Conservation (phyloP, 2,329 filamentous ascomycete species). For the Magnaporthiopsis rhizophila region DNA sequence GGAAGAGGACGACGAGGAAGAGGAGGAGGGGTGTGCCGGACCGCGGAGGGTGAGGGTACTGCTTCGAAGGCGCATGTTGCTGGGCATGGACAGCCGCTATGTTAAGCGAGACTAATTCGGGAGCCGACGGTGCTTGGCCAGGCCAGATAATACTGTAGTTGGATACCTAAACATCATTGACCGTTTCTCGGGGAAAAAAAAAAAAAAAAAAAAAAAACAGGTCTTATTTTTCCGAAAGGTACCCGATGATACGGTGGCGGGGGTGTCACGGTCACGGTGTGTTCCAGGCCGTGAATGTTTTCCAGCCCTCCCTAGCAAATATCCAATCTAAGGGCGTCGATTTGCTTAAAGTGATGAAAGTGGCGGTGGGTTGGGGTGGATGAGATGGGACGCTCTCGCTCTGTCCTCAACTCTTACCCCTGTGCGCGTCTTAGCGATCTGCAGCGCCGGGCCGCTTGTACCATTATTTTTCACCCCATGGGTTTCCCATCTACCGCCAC, state of each 20-base stretch:
- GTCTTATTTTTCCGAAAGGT: neutral
- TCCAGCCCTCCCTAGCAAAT: neutral
- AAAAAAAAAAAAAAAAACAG: neutral
- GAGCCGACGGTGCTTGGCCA: neutral
- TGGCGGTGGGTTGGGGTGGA: neutral
- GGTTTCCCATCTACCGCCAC: neutral
- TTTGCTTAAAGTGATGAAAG: too few species aligned
- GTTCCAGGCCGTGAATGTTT: neutral
- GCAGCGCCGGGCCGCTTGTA: neutral
- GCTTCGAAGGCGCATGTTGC: constrained; percentile 30
- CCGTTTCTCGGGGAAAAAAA: too few species aligned
- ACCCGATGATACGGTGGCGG: neutral
- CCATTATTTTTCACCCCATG: neutral
- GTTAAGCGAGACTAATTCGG: constrained; percentile 17
- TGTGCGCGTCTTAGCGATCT: neutral
- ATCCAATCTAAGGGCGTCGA: neutral
- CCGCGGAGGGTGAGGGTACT: constrained; percentile 26
- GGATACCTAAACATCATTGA: neutral
- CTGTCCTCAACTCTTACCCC: neutral
- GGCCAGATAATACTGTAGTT: neutral
- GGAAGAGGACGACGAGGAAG: constrained; percentile 12
- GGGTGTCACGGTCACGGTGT: neutral
- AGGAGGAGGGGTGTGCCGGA: constrained; percentile 9
- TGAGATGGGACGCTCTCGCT: neutral
- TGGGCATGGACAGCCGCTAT: constrained; percentile 39